phyloP scores from a whole-genome alignment of 208 protist species.

The Leishmania martiniquensis region DNA sequence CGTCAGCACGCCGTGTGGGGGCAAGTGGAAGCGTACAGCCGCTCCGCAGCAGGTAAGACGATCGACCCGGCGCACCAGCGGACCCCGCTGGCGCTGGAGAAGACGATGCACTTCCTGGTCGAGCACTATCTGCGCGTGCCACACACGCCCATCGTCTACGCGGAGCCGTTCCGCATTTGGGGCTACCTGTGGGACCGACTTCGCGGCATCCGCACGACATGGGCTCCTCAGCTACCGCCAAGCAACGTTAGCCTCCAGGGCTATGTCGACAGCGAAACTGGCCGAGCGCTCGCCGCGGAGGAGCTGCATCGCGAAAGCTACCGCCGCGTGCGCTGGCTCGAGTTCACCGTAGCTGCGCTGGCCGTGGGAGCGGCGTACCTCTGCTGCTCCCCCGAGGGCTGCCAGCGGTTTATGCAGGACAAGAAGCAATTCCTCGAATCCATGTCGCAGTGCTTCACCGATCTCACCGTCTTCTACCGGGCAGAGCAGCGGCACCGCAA shows the following conservation, averaged over 20 bases:
- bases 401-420: constrained; percentile 65
- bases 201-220: constrained; percentile 79
- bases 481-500: constrained; percentile 61
- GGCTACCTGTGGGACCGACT: constrained; percentile 85
- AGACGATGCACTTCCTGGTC: constrained; percentile 88
- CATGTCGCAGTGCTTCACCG: constrained; percentile 87
- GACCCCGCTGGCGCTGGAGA: constrained; percentile 73
- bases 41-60: constrained; percentile 67
- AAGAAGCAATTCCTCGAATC: constrained; percentile 89
- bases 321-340: constrained; percentile 73
- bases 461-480: constrained; percentile 77
- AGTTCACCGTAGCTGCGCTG: constrained; percentile 84
- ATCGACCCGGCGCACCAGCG: constrained; percentile 56
- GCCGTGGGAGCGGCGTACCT: constrained; percentile 65
- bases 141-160: constrained; percentile 62
- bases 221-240: constrained; percentile 62
- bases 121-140: constrained; percentile 80
- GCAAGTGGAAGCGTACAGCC: constrained; percentile 72
- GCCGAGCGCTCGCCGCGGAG: constrained; percentile 3
- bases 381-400: constrained; percentile 63
- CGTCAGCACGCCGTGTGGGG: constrained; percentile 3
- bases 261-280: constrained; percentile 29
- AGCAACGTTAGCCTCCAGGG: constrained; percentile 31
- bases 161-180: constrained; percentile 76
- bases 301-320: constrained; percentile 39